Base-by-base conservation (phyloP, 108 stramenopile genomes). In the Skeletonema grethae region DNA sequence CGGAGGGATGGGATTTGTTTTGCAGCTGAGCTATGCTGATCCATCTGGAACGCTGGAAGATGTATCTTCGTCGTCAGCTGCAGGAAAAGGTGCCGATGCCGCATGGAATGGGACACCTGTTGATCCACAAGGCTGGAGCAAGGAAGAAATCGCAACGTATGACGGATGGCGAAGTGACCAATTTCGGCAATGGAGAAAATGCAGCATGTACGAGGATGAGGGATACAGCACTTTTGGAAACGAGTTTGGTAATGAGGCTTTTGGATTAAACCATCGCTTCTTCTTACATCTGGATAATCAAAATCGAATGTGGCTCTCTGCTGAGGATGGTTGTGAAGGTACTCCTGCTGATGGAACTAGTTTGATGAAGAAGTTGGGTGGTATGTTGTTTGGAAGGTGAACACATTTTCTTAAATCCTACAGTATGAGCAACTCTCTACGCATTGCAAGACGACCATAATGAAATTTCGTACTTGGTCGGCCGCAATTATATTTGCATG, bases 261-360 rank as follows among this genome's bases (percentile, higher is more conserved):
- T 84, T 72, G 84, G 84, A 16, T 73, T 93, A 46, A 74, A 90
- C 75, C 92, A 93, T 79, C 83, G 88, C 65, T 90, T 89, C 70
- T 93, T 86, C 72, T 67, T 88, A 65, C 92, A 93, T 65, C 86
- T 74, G 39, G 91, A 93, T 59, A 61, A 58, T 24, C 38, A 35
- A 35, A 67, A 77, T 38, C 59, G 72, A 25, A 71, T 93, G 67
- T 93, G 91, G 91, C 64, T 93, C 32, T 82, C 83, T 55, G 91
- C 91, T 7, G 91, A 93, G 65, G 91, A 93, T 83, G 91, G 91
- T 22, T 93, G 91, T 50, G 91, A 93, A 68, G 91, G 91, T 24
- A 87, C 82, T 18, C 85, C 88, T 12, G 69, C 67, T 59, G 56
- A 65, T 69, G 61, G 61, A 22, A 45, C 75, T 25, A 70, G 60